Conservation (phyloP, 1,284 basidiomycete species). For the Ustilago vetiveriae region DNA sequence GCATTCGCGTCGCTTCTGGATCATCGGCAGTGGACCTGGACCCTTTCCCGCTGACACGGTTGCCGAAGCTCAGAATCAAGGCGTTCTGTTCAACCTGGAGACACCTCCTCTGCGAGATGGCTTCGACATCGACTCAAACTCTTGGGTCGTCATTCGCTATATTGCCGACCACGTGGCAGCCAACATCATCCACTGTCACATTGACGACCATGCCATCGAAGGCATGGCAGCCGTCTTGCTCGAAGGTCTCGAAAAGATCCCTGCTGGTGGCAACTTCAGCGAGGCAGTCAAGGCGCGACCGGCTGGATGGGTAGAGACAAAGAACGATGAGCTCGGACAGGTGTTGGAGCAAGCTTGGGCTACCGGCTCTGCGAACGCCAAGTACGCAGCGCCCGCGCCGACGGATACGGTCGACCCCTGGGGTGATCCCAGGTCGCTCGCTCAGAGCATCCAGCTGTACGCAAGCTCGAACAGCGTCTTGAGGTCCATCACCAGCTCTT, state of each 20-base stretch:
- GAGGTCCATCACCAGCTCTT: slow-evolving; percentile 28
- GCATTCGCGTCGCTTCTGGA: slow-evolving; percentile 50
- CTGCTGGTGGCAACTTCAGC: slow-evolving; percentile 40
- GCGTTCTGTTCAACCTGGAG: slow-evolving; percentile 31
- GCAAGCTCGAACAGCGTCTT: slow-evolving; percentile 47
- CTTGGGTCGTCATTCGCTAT: slow-evolving; percentile 51
- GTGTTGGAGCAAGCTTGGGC: slow-evolving; percentile 21
- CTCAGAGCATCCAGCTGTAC: slow-evolving; percentile 34
- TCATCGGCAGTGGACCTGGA: slow-evolving; percentile 39
- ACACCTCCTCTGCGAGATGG: slow-evolving; percentile 50
- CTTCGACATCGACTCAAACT: slow-evolving; percentile 47
- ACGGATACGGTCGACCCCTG: slow-evolving; percentile 38
- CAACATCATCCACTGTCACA: slow-evolving; percentile 53
- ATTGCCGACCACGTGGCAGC: slow-evolving; percentile 43
- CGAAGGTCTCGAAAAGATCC: slow-evolving; percentile 48
- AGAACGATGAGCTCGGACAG: slow-evolving; percentile 34
- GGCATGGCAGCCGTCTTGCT: slow-evolving; percentile 52
- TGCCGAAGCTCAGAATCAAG: slow-evolving; percentile 23
- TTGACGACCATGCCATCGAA: slow-evolving; percentile 50
- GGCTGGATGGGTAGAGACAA: slow-evolving; percentile 23
- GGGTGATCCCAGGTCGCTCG: slow-evolving; percentile 43
- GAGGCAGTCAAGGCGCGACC: slow-evolving; percentile 25
- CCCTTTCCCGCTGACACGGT: slow-evolving; percentile 42
- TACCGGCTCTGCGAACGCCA: slow-evolving; percentile 14
- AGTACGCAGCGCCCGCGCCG: slow-evolving; percentile 25